Conservation (phyloP, 306 rosid genomes). For the Vigna angularis region DNA sequence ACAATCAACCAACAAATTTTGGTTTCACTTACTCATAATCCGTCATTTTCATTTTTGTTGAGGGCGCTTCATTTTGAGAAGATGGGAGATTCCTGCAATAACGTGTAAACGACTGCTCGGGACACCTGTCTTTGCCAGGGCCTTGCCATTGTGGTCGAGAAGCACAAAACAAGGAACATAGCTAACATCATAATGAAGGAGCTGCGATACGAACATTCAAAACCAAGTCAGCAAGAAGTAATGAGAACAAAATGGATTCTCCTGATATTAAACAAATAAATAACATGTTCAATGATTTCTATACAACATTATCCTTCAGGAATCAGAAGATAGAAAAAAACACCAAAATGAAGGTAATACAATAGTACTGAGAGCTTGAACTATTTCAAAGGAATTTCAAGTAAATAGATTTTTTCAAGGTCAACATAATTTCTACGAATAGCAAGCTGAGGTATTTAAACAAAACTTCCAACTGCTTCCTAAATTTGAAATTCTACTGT, state of each 20-base stretch:
- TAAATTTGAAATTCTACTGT: not conserved
- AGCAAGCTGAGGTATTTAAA: not conserved
- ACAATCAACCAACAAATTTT: too few relatives aligned
- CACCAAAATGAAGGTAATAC: too few relatives aligned
- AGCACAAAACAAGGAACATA: too few relatives aligned
- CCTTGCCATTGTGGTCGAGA: too few relatives aligned
- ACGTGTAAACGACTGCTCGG: too few relatives aligned
- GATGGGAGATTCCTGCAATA: too few relatives aligned
- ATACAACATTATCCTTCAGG: not conserved
- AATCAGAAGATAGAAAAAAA: not conserved
- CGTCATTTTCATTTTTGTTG: too few relatives aligned
- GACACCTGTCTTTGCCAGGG: too few relatives aligned
- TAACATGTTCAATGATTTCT: not conserved
- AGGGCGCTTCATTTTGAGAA: too few relatives aligned
- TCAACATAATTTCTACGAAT: not conserved
- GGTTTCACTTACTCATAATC: too few relatives aligned
- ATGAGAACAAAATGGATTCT: not conserved
- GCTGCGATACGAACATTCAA: too few relatives aligned
- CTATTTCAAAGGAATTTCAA: not conserved
- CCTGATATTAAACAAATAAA: not conserved
- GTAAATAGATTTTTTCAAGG: not conserved
- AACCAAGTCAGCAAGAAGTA: constrained; percentile 20
- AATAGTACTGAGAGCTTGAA: not conserved
- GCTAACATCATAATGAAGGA: too few relatives aligned
- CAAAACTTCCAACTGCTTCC: not conserved